Percentiles rank a stretch among this genome's conserved stretches.
phyloP scores from a whole-genome alignment of 129 eudicot genomes.

The Ambrosia artemisiifolia region DNA sequence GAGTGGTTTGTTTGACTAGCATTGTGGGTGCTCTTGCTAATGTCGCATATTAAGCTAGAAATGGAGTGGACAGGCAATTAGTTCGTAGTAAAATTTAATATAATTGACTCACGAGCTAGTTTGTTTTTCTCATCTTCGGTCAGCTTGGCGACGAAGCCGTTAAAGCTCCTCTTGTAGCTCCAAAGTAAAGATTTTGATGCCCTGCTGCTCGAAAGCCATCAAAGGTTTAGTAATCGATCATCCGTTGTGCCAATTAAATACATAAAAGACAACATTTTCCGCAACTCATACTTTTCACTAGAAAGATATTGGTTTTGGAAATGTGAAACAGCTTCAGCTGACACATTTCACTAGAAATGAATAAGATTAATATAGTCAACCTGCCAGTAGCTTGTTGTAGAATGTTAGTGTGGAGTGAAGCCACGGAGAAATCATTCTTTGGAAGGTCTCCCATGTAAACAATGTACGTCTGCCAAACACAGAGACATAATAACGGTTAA shows the following conservation, averaged over 20 bases:
- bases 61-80: background rate
- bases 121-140: constrained; percentile 43
- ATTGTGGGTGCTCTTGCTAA: too few species aligned
- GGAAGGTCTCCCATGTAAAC: constrained; percentile 79
- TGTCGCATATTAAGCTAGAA: too few species aligned
- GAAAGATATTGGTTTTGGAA: too few species aligned
- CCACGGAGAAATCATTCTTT: constrained; percentile 38
- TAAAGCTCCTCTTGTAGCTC: constrained; percentile 70
- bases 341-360: background rate
- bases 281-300: too few species aligned
- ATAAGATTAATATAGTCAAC: constrained; percentile 18
- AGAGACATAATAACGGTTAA: background rate
- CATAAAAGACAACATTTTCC: too few species aligned
- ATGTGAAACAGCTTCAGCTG: background rate
- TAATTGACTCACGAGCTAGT: constrained; percentile 33
- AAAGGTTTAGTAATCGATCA: background rate
- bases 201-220: constrained; percentile 31
- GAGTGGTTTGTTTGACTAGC: too few species aligned
- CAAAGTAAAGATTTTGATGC: constrained; percentile 55
- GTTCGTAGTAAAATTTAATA: background rate
- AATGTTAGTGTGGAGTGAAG: constrained; percentile 51
- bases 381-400: constrained; percentile 57
- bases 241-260: background rate
- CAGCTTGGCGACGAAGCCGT: constrained; percentile 68
- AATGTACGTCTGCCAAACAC: constrained; percentile 52